Conservation (phyloP, 1,139 yeast genomes). For the Entelexis paramagnoliae region DNA sequence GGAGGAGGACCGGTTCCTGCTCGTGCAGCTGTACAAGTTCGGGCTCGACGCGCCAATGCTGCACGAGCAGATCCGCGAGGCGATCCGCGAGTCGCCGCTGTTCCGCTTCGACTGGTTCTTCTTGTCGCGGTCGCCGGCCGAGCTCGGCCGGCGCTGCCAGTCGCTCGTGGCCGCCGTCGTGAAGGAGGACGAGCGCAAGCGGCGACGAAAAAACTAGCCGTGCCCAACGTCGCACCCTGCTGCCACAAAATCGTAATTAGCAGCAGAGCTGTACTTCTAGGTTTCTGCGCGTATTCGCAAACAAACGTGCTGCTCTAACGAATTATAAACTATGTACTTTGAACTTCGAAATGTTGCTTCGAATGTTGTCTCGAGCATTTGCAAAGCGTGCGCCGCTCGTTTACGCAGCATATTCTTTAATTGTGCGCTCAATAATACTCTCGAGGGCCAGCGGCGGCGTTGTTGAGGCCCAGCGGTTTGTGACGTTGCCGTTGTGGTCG, state of each 20-base stretch:
- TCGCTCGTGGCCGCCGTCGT: slow-evolving; percentile 68
- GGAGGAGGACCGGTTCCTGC: slow-evolving; percentile 73
- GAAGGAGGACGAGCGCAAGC: slow-evolving; percentile 53
- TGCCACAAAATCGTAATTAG: too few species aligned
- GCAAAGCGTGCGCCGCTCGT: too few species aligned
- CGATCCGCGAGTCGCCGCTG: slow-evolving; percentile 58
- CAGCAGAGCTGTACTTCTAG: too few species aligned
- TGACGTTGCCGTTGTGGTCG: slow-evolving; percentile 61
- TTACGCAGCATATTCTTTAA: slow-evolving; percentile 1
- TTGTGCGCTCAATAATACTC: slow-evolving; percentile 4
- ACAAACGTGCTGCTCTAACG: too few species aligned
- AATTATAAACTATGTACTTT: too few species aligned
- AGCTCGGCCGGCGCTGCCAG: slow-evolving; percentile 70
- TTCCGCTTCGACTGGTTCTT: slow-evolving; percentile 90
- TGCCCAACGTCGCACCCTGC: too few species aligned
- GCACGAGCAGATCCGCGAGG: slow-evolving; percentile 69
- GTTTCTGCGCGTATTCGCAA: too few species aligned
- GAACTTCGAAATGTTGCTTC: too few species aligned
- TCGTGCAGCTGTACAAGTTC: slow-evolving; percentile 59
- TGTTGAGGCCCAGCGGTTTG: slow-evolving; percentile 56
- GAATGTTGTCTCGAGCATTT: too few species aligned
- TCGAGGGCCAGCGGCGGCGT: slow-evolving; percentile 51
- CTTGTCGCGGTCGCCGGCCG: slow-evolving; percentile 76
- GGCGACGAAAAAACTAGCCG: slow-evolving; percentile 6
- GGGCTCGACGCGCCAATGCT: slow-evolving; percentile 73